These are phyloP conservation scores for Coemansia sp. DNA, from an alignment of 192 early-diverging fungal genomes.

Conservation along the genomic window DNA sequence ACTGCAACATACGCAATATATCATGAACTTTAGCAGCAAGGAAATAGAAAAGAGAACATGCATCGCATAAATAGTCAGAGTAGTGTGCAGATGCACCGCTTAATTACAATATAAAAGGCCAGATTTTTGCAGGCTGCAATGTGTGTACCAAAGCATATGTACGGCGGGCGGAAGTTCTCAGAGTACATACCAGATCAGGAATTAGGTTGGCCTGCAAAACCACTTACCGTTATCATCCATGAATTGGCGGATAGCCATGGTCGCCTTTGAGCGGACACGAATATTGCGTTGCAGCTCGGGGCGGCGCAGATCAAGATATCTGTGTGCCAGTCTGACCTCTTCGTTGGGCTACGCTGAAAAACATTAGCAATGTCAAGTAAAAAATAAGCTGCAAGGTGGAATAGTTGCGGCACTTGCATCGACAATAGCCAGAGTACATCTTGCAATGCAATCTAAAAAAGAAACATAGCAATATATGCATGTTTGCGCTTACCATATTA, in stretches of 20 bases:
- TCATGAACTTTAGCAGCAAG: neutral
- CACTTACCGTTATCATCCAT: conserved; percentile 62
- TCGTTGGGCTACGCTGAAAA: conserved; percentile 61
- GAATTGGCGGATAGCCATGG: conserved; percentile 67
- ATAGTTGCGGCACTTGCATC: neutral
- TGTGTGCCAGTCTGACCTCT: conserved; percentile 69
- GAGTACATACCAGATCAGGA: too few species aligned
- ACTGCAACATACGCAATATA: neutral
- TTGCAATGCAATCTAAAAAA: neutral
- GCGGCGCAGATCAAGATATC: conserved; percentile 82
- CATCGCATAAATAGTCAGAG: conserved; percentile 4
- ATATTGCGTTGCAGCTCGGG: conserved; percentile 73
- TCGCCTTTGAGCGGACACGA: conserved; percentile 63
- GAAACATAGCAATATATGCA: neutral
- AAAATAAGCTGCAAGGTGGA: neutral
- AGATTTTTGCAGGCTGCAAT: too few species aligned
- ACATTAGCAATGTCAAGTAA: neutral
- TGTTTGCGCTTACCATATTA: conserved; percentile 17
- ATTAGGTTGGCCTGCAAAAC: neutral
- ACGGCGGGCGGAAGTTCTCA: too few species aligned
- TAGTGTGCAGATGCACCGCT: conserved; percentile 1
- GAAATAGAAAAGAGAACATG: neutral
- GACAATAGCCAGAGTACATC: neutral
- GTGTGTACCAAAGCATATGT: too few species aligned
- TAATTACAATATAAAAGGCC: too few species aligned